These are phyloP conservation scores for Fusarium ambrosium DNA, from an alignment of 2,329 filamentous ascomycete species.

Conservation along the genomic window DNA sequence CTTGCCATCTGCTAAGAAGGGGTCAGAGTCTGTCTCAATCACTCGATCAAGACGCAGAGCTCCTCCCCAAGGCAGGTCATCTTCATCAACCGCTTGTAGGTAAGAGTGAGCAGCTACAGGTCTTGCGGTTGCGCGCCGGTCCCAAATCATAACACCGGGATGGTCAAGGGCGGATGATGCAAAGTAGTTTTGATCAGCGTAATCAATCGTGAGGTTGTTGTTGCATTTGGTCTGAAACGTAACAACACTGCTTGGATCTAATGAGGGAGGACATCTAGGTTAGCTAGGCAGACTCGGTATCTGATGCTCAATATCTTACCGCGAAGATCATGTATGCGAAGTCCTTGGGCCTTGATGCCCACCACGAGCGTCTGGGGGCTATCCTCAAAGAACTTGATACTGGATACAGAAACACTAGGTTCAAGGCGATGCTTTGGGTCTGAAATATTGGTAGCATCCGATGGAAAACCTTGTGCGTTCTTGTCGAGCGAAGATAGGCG, in stretches of 20 bases:
- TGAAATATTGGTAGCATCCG: constrained; percentile 63
- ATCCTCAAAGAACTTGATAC: constrained; percentile 84
- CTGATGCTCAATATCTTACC: constrained; percentile 60
- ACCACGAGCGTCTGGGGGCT: constrained; percentile 81
- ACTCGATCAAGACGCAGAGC: constrained; percentile 70
- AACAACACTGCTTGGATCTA: constrained; percentile 64
- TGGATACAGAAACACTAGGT: constrained; percentile 81
- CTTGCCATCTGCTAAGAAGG: constrained; percentile 65
- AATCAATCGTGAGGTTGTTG: constrained; percentile 83
- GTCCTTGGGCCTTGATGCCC: constrained; percentile 80
- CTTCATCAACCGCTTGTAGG: constrained; percentile 69
- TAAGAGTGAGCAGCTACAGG: constrained; percentile 68
- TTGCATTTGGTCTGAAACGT: constrained; percentile 77
- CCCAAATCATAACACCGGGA: constrained; percentile 82
- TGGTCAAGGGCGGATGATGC: constrained; percentile 83
- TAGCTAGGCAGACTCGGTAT: not conserved
- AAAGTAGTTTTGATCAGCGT: constrained; percentile 85
- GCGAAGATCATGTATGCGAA: constrained; percentile 83
- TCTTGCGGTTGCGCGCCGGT: constrained; percentile 73
- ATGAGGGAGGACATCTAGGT: not conserved
- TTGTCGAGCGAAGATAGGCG: constrained; percentile 67
- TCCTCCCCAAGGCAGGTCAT: constrained; percentile 73
- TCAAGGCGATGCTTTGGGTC: constrained; percentile 72
- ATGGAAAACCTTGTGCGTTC: constrained; percentile 63
- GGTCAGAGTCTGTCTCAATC: constrained; percentile 67